Percentiles rank a stretch among this genome's conserved stretches.
These are phyloP conservation scores for Hammondia hammondi DNA, from an alignment of 169 alveolate genomes.

Conservation along the genomic window DNA sequence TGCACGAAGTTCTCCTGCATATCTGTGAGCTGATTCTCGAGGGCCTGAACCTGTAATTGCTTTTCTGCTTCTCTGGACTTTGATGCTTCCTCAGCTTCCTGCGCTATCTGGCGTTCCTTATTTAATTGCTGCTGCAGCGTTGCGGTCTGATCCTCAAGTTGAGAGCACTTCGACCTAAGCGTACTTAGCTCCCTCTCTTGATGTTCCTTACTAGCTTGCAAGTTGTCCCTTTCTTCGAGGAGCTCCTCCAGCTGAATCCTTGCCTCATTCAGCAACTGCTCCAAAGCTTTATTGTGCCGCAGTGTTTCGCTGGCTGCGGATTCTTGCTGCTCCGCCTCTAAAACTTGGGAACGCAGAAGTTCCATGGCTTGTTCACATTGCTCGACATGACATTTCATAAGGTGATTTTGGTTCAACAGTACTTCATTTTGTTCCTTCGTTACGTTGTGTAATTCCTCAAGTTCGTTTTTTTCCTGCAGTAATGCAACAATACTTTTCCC, in stretches of 20 bases:
- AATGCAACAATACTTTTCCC: constrained; percentile 25
- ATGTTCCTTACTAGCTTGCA: neutral
- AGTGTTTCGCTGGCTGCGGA: neutral
- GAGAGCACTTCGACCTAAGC: constrained; percentile 35
- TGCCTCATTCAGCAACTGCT: constrained; percentile 43
- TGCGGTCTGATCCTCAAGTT: constrained; percentile 22
- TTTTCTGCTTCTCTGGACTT: constrained; percentile 27
- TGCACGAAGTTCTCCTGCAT: constrained; percentile 47
- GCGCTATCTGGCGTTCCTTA: constrained; percentile 39
- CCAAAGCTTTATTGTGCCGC: neutral
- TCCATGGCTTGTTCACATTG: constrained; percentile 51
- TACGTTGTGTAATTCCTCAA: constrained; percentile 61
- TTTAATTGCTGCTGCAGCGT: constrained; percentile 39
- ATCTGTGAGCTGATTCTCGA: constrained; percentile 49
- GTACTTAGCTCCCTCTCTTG: constrained; percentile 28
- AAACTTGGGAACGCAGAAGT: constrained; percentile 21
- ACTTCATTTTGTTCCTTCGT: constrained; percentile 68
- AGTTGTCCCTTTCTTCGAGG: constrained; percentile 38
- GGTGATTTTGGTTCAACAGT: constrained; percentile 60
- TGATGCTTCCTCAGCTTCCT: constrained; percentile 25
- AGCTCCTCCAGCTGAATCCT: constrained; percentile 55
- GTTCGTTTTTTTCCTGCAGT: constrained; percentile 60
- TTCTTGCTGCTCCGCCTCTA: neutral
- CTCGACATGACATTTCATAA: constrained; percentile 65
- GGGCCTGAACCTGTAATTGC: constrained; percentile 40